Evolutionary conservation across 306 rosid genomes (phyloP).

Genomic region (Abrus precatorius): DNA sequence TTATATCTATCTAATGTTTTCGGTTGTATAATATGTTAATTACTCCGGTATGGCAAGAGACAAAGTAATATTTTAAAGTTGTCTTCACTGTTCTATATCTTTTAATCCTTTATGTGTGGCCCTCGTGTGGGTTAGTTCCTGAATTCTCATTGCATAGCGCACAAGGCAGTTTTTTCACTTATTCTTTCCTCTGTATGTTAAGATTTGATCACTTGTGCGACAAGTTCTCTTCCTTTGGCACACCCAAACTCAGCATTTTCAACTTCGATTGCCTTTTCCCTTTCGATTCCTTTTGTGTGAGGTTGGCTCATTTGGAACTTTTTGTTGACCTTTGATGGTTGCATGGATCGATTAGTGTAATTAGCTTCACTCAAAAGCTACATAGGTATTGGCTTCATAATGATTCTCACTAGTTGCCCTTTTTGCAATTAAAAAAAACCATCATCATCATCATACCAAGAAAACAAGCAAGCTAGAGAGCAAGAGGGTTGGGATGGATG

Average conservation of each 20-base stretch:
- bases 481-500: constrained; percentile 36
- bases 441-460: constrained; percentile 48
- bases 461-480: constrained; percentile 55
- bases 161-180: constrained; percentile 26
- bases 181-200: neutral
- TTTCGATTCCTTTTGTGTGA: constrained; percentile 39
- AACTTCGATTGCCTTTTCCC: constrained; percentile 20
- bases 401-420: constrained; percentile 48
- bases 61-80: neutral
- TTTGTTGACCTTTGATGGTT: constrained; percentile 51
- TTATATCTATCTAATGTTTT: neutral
- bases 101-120: neutral
- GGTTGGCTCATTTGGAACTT: constrained; percentile 46
- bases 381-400: constrained; percentile 46
- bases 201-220: constrained; percentile 31
- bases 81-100: neutral
- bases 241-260: constrained; percentile 22
- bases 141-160: constrained; percentile 5
- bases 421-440: constrained; percentile 1
- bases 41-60: neutral
- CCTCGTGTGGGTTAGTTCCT: constrained; percentile 8
- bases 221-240: constrained; percentile 41
- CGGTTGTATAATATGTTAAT: neutral
- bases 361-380: constrained; percentile 58
- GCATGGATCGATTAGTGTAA: constrained; percentile 51